Evolutionary conservation across 495 filamentous ascomycete species (phyloP).

Genomic region (Cercophora newfieldiana): DNA sequence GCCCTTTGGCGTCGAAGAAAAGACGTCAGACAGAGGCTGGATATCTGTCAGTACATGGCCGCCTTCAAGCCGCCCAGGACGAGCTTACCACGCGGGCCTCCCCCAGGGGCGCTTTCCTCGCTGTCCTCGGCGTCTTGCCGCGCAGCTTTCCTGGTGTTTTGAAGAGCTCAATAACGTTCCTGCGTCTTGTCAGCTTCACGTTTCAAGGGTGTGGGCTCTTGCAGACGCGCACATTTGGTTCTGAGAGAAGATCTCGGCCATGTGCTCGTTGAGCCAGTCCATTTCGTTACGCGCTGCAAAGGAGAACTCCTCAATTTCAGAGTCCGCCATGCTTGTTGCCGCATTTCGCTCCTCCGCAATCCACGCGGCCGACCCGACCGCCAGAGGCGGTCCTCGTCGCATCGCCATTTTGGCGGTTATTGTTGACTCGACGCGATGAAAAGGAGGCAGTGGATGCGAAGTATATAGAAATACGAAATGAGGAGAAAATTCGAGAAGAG

Average conservation of each 20-base stretch:
- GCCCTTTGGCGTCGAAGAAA: constrained; percentile 54
- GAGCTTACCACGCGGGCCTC: constrained; percentile 67
- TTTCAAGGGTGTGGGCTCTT: neutral
- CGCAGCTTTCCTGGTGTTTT: constrained; percentile 94
- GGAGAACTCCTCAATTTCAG: constrained; percentile 83
- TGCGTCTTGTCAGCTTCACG: constrained; percentile 33
- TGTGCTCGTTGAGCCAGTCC: constrained; percentile 96
- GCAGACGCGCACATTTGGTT: constrained; percentile 68
- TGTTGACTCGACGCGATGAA: constrained; percentile 7
- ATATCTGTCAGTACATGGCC: neutral
- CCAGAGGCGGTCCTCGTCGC: constrained; percentile 52
- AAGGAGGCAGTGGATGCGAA: neutral
- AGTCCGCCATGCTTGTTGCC: constrained; percentile 49
- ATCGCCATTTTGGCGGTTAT: constrained; percentile 47
- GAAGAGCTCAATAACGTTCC: constrained; percentile 87
- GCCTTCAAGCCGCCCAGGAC: constrained; percentile 4
- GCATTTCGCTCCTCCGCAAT: constrained; percentile 52
- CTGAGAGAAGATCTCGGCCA: constrained; percentile 87
- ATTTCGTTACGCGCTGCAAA: constrained; percentile 87
- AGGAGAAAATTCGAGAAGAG: neutral
- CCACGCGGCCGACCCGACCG: constrained; percentile 58
- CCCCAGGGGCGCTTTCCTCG: constrained; percentile 63
- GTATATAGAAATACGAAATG: neutral
- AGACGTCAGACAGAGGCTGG: constrained; percentile 83
- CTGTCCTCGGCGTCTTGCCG: constrained; percentile 88